These are phyloP conservation scores for Trametes meyenii DNA, from an alignment of 768 basidiomycete species.

Conservation along the genomic window DNA sequence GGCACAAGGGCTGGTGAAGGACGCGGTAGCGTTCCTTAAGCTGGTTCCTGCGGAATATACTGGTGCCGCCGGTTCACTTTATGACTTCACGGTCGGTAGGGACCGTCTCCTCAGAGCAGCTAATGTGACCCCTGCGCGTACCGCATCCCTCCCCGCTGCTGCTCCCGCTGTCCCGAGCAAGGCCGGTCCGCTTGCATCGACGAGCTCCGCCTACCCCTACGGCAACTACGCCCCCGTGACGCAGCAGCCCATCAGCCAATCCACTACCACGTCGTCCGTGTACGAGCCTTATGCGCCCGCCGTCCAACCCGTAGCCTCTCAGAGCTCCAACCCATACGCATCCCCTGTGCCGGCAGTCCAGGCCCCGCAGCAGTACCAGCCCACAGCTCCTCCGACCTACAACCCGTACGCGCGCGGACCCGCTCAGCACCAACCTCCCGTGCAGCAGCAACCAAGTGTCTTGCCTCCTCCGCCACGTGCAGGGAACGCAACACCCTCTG, in stretches of 20 bases:
- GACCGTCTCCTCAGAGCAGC: slow-evolving; percentile 48
- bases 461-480: slow-evolving; percentile 39
- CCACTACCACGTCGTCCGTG: slow-evolving; percentile 22
- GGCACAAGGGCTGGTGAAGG: slow-evolving; percentile 84
- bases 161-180: slow-evolving; percentile 23
- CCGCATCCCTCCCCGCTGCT: slow-evolving; percentile 25
- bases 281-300: slow-evolving; percentile 27
- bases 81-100: slow-evolving; percentile 46
- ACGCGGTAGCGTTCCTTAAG: slow-evolving; percentile 79
- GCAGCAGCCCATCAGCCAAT: slow-evolving; percentile 28
- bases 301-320: slow-evolving; percentile 2
- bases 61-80: slow-evolving; percentile 48
- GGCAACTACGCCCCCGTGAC: slow-evolving; percentile 25
- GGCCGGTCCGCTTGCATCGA: slow-evolving; percentile 25
- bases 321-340: slow-evolving; percentile 24
- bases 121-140: slow-evolving; percentile 29
- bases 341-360: slow-evolving; percentile 23
- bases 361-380: slow-evolving; percentile 22
- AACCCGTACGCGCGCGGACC: slow-evolving; percentile 38
- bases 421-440: slow-evolving; percentile 33
- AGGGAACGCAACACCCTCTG: slow-evolving; percentile 44
- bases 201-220: slow-evolving; percentile 24
- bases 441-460: slow-evolving; percentile 12
- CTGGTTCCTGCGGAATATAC: slow-evolving; percentile 81
- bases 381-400: slow-evolving; percentile 22